A percentile compares a stretch with the other conserved stretches of the same genome.
Evolutionary conservation across 768 basidiomycete genomes (phyloP).

Genomic region (Roridomyces roridus): DNA sequence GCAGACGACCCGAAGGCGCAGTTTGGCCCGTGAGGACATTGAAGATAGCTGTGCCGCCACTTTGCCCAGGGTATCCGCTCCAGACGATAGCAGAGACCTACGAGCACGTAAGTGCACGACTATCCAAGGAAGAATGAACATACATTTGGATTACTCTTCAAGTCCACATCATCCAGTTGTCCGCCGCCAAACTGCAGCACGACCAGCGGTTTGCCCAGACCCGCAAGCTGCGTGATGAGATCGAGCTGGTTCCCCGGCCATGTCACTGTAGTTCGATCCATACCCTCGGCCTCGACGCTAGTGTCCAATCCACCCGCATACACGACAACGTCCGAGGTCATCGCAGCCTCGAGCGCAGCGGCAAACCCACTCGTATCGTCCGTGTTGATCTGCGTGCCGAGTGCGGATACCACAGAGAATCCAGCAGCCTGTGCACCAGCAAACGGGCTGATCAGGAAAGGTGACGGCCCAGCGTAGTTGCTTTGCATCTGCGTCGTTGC

Average conservation of each 20-base stretch:
- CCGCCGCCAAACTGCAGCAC: constrained; percentile 64
- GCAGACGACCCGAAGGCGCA: constrained; percentile 60
- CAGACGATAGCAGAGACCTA: constrained; percentile 57
- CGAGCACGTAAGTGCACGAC: neutral
- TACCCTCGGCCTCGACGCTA: constrained; percentile 51
- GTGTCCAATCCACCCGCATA: constrained; percentile 62
- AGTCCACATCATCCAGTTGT: constrained; percentile 53
- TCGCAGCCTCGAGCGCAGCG: constrained; percentile 56
- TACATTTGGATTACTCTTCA: constrained; percentile 51
- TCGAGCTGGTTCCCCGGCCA: constrained; percentile 65
- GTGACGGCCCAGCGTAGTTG: constrained; percentile 62
- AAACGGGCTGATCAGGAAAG: constrained; percentile 59
- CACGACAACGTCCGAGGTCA: constrained; percentile 53
- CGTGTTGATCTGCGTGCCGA: constrained; percentile 47
- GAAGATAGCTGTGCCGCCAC: constrained; percentile 57
- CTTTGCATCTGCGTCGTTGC: constrained; percentile 63
- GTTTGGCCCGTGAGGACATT: constrained; percentile 57
- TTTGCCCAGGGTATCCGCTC: constrained; percentile 64
- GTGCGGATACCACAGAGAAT: constrained; percentile 47
- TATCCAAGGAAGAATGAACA: constrained; percentile 6
- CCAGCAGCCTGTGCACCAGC: constrained; percentile 54
- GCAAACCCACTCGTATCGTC: constrained; percentile 50
- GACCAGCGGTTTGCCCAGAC: constrained; percentile 54
- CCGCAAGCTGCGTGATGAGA: constrained; percentile 49
- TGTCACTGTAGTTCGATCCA: constrained; percentile 53